These are phyloP conservation scores for Aspergillus cavernicola DNA, from an alignment of 495 filamentous ascomycete genomes.

Conservation along the genomic window DNA sequence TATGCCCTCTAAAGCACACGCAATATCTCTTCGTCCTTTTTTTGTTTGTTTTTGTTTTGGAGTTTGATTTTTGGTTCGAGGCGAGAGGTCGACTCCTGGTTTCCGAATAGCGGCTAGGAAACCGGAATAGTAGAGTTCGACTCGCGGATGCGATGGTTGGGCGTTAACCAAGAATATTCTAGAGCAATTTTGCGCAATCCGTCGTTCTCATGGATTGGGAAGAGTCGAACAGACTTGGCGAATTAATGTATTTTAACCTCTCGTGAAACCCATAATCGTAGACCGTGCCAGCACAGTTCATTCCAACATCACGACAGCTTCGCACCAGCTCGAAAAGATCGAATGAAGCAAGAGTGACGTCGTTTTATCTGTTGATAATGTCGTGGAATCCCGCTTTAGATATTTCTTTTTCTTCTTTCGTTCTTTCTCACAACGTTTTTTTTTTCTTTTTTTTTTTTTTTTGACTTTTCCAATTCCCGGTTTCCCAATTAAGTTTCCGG, in stretches of 20 bases:
- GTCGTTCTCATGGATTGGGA: no score
- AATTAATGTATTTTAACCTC: constrained; percentile 4
- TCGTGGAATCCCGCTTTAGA: no score
- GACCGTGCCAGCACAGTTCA: constrained; percentile 1
- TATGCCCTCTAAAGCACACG: constrained; percentile 13
- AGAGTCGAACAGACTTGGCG: constrained; percentile 13
- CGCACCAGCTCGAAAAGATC: not conserved
- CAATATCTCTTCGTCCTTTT: constrained; percentile 5
- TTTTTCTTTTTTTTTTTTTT: constrained; percentile 5
- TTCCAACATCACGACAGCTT: not conserved
- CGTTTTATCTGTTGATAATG: not conserved
- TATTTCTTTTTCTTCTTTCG: not conserved
- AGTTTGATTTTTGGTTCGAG: not conserved
- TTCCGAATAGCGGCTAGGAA: not conserved
- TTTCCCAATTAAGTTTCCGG: not conserved
- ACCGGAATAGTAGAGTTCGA: not conserved
- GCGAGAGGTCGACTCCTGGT: constrained; percentile 9
- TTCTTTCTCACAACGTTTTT: constrained; percentile 2
- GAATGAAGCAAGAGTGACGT: not conserved
- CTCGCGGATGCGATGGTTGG: constrained; percentile 17
- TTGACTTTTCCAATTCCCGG: not conserved
- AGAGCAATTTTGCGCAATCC: no score
- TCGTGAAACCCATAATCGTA: not conserved
- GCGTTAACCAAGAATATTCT: no score
- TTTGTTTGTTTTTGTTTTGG: not conserved